These are phyloP conservation scores for Botrytis byssoidea DNA, from an alignment of 2,329 filamentous ascomycete species.

Conservation along the genomic window DNA sequence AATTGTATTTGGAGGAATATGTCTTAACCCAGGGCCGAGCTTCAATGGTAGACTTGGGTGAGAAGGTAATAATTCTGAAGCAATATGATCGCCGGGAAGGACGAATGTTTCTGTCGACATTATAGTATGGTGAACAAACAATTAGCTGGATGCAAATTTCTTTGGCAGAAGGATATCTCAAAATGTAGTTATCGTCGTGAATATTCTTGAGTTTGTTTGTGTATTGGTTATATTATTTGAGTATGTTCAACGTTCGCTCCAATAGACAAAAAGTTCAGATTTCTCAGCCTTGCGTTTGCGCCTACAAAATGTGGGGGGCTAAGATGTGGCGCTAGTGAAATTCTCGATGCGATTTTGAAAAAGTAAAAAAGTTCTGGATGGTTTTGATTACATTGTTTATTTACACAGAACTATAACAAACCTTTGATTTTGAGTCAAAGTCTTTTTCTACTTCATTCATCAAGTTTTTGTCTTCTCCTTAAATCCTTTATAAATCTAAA, in stretches of 20 bases:
- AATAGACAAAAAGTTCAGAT: background rate
- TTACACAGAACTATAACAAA: slow-evolving; percentile 17
- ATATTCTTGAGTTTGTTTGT: background rate
- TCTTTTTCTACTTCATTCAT: background rate
- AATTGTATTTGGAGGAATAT: slow-evolving; percentile 74
- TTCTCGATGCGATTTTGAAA: slow-evolving; percentile 28
- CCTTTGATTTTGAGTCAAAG: slow-evolving; percentile 15
- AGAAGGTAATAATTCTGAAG: slow-evolving; percentile 63
- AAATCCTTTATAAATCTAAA: slow-evolving; percentile 21
- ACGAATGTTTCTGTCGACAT: slow-evolving; percentile 57
- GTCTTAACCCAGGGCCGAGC: slow-evolving; percentile 78
- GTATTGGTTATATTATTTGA: background rate
- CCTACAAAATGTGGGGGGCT: slow-evolving; percentile 8
- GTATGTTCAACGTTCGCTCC: background rate
- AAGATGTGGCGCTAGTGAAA: slow-evolving; percentile 34
- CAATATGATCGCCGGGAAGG: slow-evolving; percentile 77
- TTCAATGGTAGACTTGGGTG: slow-evolving; percentile 70
- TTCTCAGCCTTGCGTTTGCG: slow-evolving; percentile 36
- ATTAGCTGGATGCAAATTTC: background rate
- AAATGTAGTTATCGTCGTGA: background rate
- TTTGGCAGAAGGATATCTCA: background rate
- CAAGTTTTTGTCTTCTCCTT: background rate
- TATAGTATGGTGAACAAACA: background rate
- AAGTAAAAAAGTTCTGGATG: slow-evolving; percentile 29
- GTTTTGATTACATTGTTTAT: background rate